A percentile compares a stretch with the other conserved stretches of the same genome.
Evolutionary conservation across 2,329 filamentous ascomycete genomes (phyloP).

Genomic region (Gnomoniopsis smithogilvyi): DNA sequence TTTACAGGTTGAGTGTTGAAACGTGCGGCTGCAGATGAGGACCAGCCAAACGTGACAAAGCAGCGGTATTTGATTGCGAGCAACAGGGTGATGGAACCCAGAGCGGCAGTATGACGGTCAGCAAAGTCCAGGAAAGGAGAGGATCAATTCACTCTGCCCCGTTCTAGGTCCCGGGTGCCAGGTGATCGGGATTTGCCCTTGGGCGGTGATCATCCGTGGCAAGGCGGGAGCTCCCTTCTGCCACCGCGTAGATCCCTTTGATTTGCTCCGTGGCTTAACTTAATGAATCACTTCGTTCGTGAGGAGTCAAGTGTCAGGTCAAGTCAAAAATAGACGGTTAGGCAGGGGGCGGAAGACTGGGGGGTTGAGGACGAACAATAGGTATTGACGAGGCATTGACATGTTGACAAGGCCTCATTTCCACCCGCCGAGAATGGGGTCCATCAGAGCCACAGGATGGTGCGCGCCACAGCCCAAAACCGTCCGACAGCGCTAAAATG

Average conservation of each 20-base stretch:
- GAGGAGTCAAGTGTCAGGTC: not conserved
- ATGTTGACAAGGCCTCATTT: constrained; percentile 1
- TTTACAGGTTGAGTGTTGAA: not conserved
- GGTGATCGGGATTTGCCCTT: no score
- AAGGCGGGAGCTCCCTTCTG: no score
- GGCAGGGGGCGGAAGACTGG: not conserved
- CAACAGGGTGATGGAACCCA: no score
- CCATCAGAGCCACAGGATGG: not conserved
- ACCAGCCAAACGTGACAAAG: not conserved
- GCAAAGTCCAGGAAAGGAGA: no score
- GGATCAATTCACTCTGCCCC: no score
- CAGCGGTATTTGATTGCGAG: not conserved
- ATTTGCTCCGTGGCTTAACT: no score
- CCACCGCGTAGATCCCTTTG: no score
- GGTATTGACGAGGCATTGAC: constrained; percentile 8
- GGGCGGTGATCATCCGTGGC: no score
- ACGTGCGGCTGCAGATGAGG: not conserved
- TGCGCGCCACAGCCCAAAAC: not conserved
- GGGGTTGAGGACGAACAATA: no score
- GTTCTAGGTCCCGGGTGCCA: no score
- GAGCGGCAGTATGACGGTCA: no score
- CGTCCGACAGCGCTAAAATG: constrained; percentile 1
- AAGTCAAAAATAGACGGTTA: not conserved
- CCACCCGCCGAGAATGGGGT: not conserved
- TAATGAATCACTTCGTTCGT: not conserved